Percentiles rank a stretch among this genome's conserved stretches.
Evolutionary conservation across 2,329 filamentous ascomycete genomes (phyloP).

Genomic region (Aureobasidium sp.): DNA sequence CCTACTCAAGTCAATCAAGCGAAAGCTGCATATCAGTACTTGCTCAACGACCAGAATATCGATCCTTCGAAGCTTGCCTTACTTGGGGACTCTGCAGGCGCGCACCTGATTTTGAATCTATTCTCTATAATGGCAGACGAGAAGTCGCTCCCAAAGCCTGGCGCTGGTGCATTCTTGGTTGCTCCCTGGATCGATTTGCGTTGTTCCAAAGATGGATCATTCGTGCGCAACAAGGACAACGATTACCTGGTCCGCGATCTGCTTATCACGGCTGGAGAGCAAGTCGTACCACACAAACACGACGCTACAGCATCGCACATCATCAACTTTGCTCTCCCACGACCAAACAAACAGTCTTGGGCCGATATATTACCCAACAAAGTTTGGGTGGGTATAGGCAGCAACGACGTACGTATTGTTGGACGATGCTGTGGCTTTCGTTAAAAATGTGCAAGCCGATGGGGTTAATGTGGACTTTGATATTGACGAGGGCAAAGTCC

Average conservation of each 20-base stretch:
- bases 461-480: conserved; percentile 3
- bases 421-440: conserved; percentile 6
- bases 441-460: background rate
- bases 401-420: background rate
- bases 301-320: background rate
- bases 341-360: background rate
- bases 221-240: background rate
- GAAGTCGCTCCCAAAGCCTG: background rate
- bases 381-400: conserved; percentile 4
- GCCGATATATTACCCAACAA: background rate
- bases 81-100: background rate
- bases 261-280: background rate
- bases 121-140: background rate
- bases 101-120: background rate
- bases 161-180: background rate
- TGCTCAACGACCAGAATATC: background rate
- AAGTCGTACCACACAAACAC: background rate
- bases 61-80: background rate
- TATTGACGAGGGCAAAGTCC: background rate
- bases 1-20: conserved; percentile 6
- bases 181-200: conserved; percentile 10
- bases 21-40: conserved; percentile 5
- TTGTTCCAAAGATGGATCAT: conserved; percentile 4
- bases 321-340: background rate
- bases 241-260: background rate